These are phyloP conservation scores for Coemansia sp. DNA, from an alignment of 192 early-diverging fungal species.

Conservation along the genomic window DNA sequence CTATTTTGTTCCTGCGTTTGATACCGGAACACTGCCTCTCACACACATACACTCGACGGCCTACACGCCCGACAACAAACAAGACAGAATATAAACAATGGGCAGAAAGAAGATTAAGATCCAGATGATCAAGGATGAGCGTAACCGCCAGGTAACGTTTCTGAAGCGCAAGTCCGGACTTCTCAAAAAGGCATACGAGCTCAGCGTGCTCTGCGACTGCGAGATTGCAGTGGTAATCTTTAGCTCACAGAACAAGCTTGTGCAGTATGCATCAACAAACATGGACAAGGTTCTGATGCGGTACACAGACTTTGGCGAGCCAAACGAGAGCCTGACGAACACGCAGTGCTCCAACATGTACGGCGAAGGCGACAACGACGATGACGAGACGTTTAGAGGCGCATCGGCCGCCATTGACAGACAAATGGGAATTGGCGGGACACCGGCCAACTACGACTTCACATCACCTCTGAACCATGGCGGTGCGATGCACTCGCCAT, in stretches of 20 bases:
- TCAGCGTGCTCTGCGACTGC: slow-evolving; percentile 91
- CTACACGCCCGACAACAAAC: background rate
- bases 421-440: slow-evolving; percentile 7
- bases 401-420: slow-evolving; percentile 21
- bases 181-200: slow-evolving; percentile 97
- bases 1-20: background rate
- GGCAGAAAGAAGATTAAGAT: slow-evolving; percentile 96
- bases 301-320: slow-evolving; percentile 71
- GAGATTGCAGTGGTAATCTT: slow-evolving; percentile 95
- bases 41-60: background rate
- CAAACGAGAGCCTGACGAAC: slow-evolving; percentile 63
- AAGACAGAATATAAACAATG: slow-evolving; percentile 56
- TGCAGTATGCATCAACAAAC: slow-evolving; percentile 90
- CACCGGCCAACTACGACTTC: slow-evolving; percentile 28
- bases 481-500: slow-evolving; percentile 19
- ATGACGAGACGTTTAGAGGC: slow-evolving; percentile 25
- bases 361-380: slow-evolving; percentile 40
- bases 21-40: background rate
- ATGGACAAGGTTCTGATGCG: slow-evolving; percentile 90
- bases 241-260: slow-evolving; percentile 88
- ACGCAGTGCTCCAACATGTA: slow-evolving; percentile 45
- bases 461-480: slow-evolving; percentile 15
- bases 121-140: slow-evolving; percentile 83
- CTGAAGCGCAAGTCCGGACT: slow-evolving; percentile 91
- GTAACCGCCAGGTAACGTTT: slow-evolving; percentile 94